Conservation (phyloP, 2,329 filamentous ascomycete species). For the Penicillium crustosum region DNA sequence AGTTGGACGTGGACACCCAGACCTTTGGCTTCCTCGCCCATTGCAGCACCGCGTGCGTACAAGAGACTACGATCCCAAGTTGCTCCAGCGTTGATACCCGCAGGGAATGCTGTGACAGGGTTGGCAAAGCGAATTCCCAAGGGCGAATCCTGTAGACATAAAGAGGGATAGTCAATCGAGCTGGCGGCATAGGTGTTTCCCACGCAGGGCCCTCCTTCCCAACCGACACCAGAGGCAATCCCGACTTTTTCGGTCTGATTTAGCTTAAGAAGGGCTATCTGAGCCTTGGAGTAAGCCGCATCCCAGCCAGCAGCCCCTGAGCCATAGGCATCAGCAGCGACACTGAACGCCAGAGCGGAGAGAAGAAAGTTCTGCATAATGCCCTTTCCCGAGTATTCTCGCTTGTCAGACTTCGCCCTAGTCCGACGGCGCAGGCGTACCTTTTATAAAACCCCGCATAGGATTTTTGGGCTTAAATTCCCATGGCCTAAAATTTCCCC, state of each 20-base stretch:
- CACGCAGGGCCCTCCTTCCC: constrained; percentile 33
- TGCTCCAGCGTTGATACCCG: constrained; percentile 45
- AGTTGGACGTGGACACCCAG: constrained; percentile 41
- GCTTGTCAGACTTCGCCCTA: not conserved
- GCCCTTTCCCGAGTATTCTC: too few relatives aligned
- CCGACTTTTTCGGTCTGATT: constrained; percentile 29
- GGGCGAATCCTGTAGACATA: constrained; percentile 36
- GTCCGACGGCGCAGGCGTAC: not conserved
- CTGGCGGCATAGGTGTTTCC: constrained; percentile 32
- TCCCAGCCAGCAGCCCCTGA: constrained; percentile 12
- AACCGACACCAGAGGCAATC: constrained; percentile 31
- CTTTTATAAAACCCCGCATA: not conserved
- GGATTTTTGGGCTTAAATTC: not conserved
- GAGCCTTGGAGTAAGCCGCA: constrained; percentile 15
- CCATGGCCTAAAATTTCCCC: not conserved
- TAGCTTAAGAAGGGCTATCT: constrained; percentile 14
- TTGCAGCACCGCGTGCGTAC: constrained; percentile 52
- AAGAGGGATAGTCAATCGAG: constrained; percentile 32
- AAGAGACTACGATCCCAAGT: constrained; percentile 58
- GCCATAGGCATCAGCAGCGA: constrained; percentile 5
- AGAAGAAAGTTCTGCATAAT: constrained; percentile 8
- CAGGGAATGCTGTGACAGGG: constrained; percentile 45
- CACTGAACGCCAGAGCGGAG: constrained; percentile 4
- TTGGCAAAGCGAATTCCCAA: constrained; percentile 45
- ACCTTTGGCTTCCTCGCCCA: constrained; percentile 52